Conservation (phyloP, 805 yeast genomes). For the Metschnikowia aberdeeniae region DNA sequence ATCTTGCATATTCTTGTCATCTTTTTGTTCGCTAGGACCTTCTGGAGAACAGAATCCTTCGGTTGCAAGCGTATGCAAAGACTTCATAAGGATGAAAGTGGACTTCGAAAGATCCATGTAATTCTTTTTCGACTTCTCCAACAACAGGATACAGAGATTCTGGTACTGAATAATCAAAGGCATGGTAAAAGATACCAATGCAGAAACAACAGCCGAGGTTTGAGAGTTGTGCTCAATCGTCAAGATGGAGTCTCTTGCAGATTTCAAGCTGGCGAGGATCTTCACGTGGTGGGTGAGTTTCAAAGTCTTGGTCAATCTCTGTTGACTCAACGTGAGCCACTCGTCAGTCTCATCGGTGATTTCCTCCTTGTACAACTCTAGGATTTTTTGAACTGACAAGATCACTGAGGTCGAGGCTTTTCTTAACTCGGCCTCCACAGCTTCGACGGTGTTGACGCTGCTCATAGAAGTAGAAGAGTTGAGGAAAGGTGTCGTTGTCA, state of each 20-base stretch:
- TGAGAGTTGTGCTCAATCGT: conserved; percentile 33
- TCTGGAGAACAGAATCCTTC: conserved; percentile 94
- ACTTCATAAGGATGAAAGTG: conserved; percentile 51
- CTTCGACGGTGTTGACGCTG: conserved; percentile 23
- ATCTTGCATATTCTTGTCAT: conserved; percentile 60
- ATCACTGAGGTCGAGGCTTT: conserved; percentile 55
- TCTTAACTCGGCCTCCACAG: conserved; percentile 46
- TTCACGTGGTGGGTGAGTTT: conserved; percentile 40
- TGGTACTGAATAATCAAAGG: conserved; percentile 64
- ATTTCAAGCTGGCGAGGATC: conserved; percentile 32
- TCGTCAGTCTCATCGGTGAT: conserved; percentile 48
- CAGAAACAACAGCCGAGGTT: conserved; percentile 39
- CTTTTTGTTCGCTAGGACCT: conserved; percentile 61
- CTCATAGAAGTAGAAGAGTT: conserved; percentile 23
- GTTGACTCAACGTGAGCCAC: conserved; percentile 61
- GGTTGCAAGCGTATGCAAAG: conserved; percentile 59
- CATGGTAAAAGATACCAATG: conserved; percentile 50
- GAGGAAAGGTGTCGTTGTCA: conserved; percentile 17
- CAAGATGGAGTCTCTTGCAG: conserved; percentile 32
- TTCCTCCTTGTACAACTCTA: conserved; percentile 31
- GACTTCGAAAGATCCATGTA: conserved; percentile 58
- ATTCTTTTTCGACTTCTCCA: conserved; percentile 42
- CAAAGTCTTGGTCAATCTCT: conserved; percentile 36
- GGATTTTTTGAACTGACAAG: conserved; percentile 61
- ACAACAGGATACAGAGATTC: conserved; percentile 42